phyloP scores from a whole-genome alignment of 192 early-diverging fungal genomes.

The Coemansia sp. region DNA sequence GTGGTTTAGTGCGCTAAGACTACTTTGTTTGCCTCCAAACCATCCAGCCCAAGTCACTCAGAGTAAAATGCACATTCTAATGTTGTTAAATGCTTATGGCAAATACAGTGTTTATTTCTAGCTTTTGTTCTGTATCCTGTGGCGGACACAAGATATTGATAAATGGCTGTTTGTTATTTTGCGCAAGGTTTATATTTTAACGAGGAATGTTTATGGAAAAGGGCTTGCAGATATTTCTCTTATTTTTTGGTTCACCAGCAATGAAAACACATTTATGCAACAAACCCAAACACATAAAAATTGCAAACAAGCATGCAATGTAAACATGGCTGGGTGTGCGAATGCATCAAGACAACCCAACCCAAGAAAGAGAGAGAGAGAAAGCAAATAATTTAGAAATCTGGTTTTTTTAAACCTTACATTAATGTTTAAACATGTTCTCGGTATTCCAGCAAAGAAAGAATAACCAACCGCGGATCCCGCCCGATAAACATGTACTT shows the following conservation, averaged over 20 bases:
- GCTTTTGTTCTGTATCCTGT: too few species aligned
- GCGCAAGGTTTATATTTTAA: neutral
- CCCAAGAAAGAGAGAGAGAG: neutral
- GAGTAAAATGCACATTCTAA: neutral
- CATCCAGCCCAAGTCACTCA: neutral
- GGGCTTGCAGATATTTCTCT: too few species aligned
- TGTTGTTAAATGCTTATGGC: too few species aligned
- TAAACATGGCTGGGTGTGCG: neutral
- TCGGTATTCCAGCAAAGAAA: neutral
- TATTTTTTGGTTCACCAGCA: too few species aligned
- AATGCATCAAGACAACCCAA: neutral
- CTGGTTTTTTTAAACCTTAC: too few species aligned
- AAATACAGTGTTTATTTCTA: too few species aligned
- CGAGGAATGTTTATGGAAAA: too few species aligned
- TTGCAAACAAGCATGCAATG: neutral
- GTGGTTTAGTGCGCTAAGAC: neutral
- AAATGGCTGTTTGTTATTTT: too few species aligned
- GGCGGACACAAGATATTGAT: too few species aligned
- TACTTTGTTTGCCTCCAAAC: neutral
- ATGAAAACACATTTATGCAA: neutral
- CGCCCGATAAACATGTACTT: neutral
- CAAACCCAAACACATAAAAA: neutral
- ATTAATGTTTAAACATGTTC: neutral
- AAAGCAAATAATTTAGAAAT: neutral
- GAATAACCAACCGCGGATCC: neutral